Base-by-base conservation (phyloP, 306 rosid genomes). In the Acacia melanoxylon region DNA sequence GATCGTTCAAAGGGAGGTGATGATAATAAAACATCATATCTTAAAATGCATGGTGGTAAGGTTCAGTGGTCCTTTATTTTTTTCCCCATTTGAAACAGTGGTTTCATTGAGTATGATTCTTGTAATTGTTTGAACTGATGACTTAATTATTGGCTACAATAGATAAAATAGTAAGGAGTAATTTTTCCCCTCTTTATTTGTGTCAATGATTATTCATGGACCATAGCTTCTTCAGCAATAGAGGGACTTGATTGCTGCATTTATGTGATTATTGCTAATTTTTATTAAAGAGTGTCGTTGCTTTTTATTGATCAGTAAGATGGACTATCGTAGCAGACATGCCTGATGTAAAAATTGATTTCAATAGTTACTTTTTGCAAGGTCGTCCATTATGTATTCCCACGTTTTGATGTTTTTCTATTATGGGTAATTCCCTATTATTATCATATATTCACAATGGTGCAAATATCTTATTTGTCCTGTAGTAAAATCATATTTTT, bases 1-100 rank as follows among this genome's bases (percentile, higher is more conserved):
- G 19, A 86, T 16, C 87, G 77, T 79, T 46, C 24, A 8, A 0
- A 52, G 17, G 42, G 29, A 19, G 83, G 87, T 79, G 16, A 74
- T 9, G 76, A 68, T 49, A 68, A 88, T 58, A 58, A 22, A 58
- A 58, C 65, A 62, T 87, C 99, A 51, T 89, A 90, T 88, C 87
- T 87, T 83, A 83, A 88, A 27, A 22, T 41, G 75, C 72, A 87
- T 71, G 54, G 48, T 66, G 98, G 99, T 95, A 77, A 72, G 93
- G 9, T 90, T 76, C 80, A 42, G 27, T 70, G n/a, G 52, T 77
- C 24, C 61, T 78, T 51, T 48, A 51, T 59, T 76, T 15, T 58
- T 78, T 37, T 33, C 65, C 58, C 49, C 46, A 49, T 68, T 37
- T 80, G 29, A 67, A 66, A 65, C 46, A 40, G 15, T 40, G 29